Evolutionary conservation across 1,139 yeast species (phyloP).

Genomic region (Scheffersomyces lignicola): DNA sequence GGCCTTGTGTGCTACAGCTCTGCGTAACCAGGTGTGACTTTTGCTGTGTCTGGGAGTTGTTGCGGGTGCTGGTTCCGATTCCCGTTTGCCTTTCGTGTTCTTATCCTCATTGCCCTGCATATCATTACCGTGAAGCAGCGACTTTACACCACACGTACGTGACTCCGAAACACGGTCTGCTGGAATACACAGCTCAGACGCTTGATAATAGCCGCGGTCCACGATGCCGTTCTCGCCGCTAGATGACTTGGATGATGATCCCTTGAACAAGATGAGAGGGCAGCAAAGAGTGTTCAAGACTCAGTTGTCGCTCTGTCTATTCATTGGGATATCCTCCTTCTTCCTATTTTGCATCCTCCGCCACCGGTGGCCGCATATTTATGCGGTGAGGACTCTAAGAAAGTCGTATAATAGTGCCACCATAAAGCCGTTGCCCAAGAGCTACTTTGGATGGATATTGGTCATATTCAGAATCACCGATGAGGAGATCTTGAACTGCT

Average conservation of each 20-base stretch:
- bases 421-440: conserved; percentile 37
- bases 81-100: no score
- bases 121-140: no score
- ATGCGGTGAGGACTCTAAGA: conserved; percentile 49
- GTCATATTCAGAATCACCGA: conserved; percentile 38
- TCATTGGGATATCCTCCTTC: conserved; percentile 38
- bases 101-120: no score
- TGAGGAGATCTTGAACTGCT: conserved; percentile 40
- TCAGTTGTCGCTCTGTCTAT: conserved; percentile 39
- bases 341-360: conserved; percentile 42
- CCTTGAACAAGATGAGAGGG: conserved; percentile 26
- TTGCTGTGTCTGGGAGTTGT: no score
- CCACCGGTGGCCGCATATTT: conserved; percentile 51
- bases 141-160: no score
- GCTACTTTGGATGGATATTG: conserved; percentile 42
- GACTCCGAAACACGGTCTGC: no score
- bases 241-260: conserved; percentile 20
- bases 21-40: no score
- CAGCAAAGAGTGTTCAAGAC: conserved; percentile 48
- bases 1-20: no score
- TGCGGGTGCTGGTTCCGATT: no score
- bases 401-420: conserved; percentile 19
- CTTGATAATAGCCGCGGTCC: no score
- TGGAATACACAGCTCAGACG: no score
- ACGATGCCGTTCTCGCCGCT: conserved; percentile 3